A percentile compares a stretch with the other conserved stretches of the same genome.
phyloP scores from a whole-genome alignment of 306 rosid genomes.

The Cicer pinnatifidum region DNA sequence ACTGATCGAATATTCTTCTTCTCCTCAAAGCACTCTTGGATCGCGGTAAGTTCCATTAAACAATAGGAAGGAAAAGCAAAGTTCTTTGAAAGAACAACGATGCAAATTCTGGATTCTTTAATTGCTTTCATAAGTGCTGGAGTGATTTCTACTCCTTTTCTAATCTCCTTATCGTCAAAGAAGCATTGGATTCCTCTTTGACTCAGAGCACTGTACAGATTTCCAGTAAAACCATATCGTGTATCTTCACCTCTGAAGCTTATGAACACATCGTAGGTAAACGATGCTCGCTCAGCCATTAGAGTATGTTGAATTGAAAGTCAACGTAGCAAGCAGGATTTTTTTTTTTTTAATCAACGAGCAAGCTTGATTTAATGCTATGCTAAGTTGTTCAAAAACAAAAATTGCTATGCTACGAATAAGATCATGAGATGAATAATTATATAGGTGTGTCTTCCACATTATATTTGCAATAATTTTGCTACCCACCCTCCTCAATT shows the following conservation, averaged over 20 bases:
- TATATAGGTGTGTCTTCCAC: no score
- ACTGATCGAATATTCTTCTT: not conserved
- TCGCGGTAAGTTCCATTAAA: not conserved
- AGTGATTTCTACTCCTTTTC: slow-evolving; percentile 3
- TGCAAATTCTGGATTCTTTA: slow-evolving; percentile 1
- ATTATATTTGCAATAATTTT: no score
- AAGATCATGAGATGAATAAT: no score
- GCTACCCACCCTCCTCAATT: no score
- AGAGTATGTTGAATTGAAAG: not conserved
- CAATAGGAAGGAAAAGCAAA: not conserved
- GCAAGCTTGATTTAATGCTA: no score
- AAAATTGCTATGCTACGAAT: no score
- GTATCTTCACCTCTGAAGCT: slow-evolving; percentile 15
- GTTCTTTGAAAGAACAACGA: slow-evolving; percentile 1
- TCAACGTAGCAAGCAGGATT: not conserved
- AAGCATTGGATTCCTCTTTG: slow-evolving; percentile 2
- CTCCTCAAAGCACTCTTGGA: not conserved
- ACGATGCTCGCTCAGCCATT: not conserved
- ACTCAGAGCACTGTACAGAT: not conserved
- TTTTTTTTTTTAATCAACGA: no score
- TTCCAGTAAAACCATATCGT: not conserved
- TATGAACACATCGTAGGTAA: slow-evolving; percentile 12
- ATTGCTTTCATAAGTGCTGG: not conserved
- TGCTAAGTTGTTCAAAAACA: no score
- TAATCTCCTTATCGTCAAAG: not conserved